Conservation (phyloP, 345 rosid genomes). For the Orychophragmus violaceus region DNA sequence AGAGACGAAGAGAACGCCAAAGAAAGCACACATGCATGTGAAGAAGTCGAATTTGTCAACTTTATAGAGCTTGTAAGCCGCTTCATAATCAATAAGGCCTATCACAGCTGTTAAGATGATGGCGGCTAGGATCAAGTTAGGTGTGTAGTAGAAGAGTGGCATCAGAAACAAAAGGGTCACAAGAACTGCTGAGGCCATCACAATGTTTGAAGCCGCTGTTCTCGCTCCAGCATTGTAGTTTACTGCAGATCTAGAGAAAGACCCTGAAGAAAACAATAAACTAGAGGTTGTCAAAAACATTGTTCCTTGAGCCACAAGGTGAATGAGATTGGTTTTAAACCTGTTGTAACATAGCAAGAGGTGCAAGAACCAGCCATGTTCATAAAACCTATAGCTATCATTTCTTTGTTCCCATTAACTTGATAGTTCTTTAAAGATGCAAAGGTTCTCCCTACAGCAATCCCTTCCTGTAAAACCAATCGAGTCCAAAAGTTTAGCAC, state of each 20-base stretch:
- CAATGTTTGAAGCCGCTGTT: conserved; percentile 76
- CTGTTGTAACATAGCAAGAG: conserved; percentile 92
- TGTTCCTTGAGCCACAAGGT: conserved; percentile 2
- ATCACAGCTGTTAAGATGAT: conserved; percentile 91
- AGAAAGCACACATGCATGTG: conserved; percentile 76
- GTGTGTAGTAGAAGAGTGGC: conserved; percentile 94
- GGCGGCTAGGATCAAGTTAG: conserved; percentile 76
- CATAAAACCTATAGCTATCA: conserved; percentile 96
- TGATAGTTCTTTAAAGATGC: conserved; percentile 80
- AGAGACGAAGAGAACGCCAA: conserved; percentile 91
- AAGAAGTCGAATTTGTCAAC: conserved; percentile 94
- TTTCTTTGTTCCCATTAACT: conserved; percentile 97
- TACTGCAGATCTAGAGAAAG: conserved; percentile 92
- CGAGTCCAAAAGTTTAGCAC: background rate
- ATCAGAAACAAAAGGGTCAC: conserved; percentile 84
- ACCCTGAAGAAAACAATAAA: conserved; percentile 43
- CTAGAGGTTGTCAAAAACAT: background rate
- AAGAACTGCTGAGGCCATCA: conserved; percentile 81
- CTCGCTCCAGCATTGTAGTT: conserved; percentile 91
- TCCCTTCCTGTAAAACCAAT: conserved; percentile 69
- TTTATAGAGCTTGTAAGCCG: conserved; percentile 67
- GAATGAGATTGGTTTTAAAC: conserved; percentile 25
- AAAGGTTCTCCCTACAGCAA: conserved; percentile 97
- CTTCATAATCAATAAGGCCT: conserved; percentile 77
- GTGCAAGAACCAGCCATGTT: conserved; percentile 91